Evolutionary conservation across 768 basidiomycete species (phyloP), one percentile per base, ranked within the genome.

Genomic region (Hygrocybe coccinea): DNA sequence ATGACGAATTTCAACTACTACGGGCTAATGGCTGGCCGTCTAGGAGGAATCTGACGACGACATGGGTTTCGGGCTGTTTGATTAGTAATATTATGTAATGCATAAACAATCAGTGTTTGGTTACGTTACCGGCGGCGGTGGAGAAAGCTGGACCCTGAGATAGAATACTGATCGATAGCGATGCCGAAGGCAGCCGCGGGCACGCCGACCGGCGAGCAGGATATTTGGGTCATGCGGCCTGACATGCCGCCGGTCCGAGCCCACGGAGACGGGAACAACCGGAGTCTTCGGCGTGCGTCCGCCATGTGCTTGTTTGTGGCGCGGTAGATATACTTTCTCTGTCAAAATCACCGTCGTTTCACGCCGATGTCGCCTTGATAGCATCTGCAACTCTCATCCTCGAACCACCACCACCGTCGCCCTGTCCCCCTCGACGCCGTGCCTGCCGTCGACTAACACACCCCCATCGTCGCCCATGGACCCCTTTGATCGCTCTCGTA

Each of bases 51-150:
- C 89, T 54, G 93, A 95, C 80, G 95, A 97, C 65, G 95, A 97
- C 77, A 97, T 97, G 93, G 93, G 94, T 79, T 97, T 97, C 75
- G 94, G 94, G 78, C 83, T 97, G 61, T 97, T 97, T 81, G 94
- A 97, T 80, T 97, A 86, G 79, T 57, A 46, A 12, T 3, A 46
- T 46, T 46, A 46, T 17, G 44, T 46, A 46, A 46, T 46, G 5
- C 39, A 10, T 4, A 11, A 11, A 15, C 14, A 15, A 14, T 14
- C 14, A 41, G 39, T 4, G 19, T 15, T 46, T 46, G 22, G 5
- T n/a, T 46, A 46, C n/a, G n/a, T 19, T 19, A 41, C 38, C 44
- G 44, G 44, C 44, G 44, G 21, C 15, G 44, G 19, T 29, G 8
- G 29, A 29, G n/a, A 29, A 8, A 29, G 29, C 8, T 41, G 44